Conservation (phyloP, 495 filamentous ascomycete genomes). For the Lasiosphaeriaceae sp. region DNA sequence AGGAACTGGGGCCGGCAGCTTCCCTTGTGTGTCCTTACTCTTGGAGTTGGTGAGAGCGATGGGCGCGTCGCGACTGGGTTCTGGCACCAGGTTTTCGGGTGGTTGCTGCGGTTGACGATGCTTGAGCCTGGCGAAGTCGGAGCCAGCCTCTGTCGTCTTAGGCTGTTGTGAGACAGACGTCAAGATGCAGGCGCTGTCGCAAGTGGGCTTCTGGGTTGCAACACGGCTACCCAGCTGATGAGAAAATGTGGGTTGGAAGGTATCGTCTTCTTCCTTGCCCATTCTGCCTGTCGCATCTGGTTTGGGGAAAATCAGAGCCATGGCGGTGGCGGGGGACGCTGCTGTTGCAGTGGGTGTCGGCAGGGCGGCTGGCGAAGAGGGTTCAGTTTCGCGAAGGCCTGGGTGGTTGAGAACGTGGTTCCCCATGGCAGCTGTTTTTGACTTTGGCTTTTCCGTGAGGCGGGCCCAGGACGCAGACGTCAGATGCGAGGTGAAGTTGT, state of each 20-base stretch:
- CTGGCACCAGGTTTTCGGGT: background rate
- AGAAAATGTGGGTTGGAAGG: background rate
- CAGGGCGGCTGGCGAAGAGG: background rate
- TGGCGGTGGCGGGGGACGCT: background rate
- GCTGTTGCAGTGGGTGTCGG: background rate
- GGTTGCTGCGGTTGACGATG: background rate
- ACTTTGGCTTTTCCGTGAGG: too few relatives aligned
- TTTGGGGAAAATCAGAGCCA: background rate
- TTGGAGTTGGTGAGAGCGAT: background rate
- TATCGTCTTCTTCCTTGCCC: background rate
- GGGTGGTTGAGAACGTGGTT: too few relatives aligned
- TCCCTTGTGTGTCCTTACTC: background rate
- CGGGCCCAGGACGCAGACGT: too few relatives aligned
- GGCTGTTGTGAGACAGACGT: background rate
- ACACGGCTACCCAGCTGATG: background rate
- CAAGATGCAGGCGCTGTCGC: slow-evolving; percentile 7
- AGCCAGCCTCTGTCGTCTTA: background rate
- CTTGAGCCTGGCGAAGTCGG: background rate
- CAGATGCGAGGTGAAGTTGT: too few relatives aligned
- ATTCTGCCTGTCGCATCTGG: background rate
- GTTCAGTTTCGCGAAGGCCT: too few relatives aligned
- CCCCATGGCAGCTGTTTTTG: too few relatives aligned
- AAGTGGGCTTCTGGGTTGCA: background rate
- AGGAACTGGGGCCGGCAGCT: background rate
- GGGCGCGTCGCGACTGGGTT: background rate